Evolutionary conservation across 257 asterid species (phyloP), one percentile per base, ranked within the genome.

Genomic region (Solanum peruvianum): DNA sequence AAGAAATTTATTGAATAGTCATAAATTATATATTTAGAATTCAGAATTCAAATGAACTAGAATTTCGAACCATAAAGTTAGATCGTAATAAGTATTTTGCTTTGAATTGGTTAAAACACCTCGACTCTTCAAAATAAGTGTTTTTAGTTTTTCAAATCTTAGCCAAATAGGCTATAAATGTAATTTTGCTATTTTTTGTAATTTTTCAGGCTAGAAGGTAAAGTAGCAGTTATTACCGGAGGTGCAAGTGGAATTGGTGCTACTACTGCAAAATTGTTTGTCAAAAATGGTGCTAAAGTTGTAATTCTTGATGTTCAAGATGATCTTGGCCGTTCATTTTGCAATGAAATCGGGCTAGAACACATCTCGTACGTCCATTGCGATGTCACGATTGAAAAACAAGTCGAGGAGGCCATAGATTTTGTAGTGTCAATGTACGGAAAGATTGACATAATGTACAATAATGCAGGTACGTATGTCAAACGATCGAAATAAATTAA

Each of bases 201-300:
- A 47, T 31, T 62, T 82, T 86, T 16, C 85, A 90, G 91, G 67
- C 82, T 92, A 16, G 89, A 88, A 42, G 90, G 92, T 37, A 92
- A 91, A 84, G 90, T 91, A 8, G 90, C 90, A 2, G 41, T 91
- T 1, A 67, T 89, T 20, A 91, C 92, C 6, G 94, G 92, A 10
- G 93, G 91, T 13, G 94, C 93, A 6, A 88, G 91, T 25, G 91
- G 93, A 27, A 89, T 88, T 4, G 90, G 94, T 4, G 91, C 88
- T 39, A 75, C 78, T 20, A 69, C 90, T 6, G 89, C 88, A 5
- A 88, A 85, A 64, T 85, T 88, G 2, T 92, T 90, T 39, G 70
- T 58, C 11, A 52, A 66, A 9, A 87, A 91, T 27, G 92, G 93
- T 1, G 93, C 95, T 3, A 92, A 91, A 77, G 95, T 91, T 20